Percentiles rank a stretch among this genome's conserved stretches.
These are phyloP conservation scores for Colletotrichum sidae DNA, from an alignment of 2,329 filamentous ascomycete species.

Conservation along the genomic window DNA sequence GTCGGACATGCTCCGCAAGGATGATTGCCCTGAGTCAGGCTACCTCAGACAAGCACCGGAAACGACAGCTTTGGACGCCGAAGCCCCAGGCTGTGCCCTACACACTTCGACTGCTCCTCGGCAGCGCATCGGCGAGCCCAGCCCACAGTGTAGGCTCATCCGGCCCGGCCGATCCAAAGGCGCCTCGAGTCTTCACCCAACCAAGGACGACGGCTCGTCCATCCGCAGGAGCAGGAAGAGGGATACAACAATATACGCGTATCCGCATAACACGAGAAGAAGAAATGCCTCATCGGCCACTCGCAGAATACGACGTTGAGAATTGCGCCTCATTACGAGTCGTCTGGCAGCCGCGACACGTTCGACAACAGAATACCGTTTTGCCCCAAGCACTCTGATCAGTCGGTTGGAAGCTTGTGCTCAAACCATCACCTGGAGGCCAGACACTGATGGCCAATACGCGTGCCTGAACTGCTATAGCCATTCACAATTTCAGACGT, in stretches of 20 bases:
- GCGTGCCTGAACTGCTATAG: constrained; percentile 14
- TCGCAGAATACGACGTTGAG: constrained; percentile 11
- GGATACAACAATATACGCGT: constrained; percentile 1
- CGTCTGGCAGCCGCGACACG: constrained; percentile 20
- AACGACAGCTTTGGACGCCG: constrained; percentile 2
- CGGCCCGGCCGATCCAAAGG: constrained; percentile 12
- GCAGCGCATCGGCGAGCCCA: constrained; percentile 5
- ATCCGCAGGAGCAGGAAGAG: constrained; percentile 6
- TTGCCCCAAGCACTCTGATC: not conserved
- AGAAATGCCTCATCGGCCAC: constrained; percentile 1
- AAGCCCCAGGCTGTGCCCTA: constrained; percentile 11
- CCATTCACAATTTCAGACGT: constrained; percentile 28
- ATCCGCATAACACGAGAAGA: constrained; percentile 19
- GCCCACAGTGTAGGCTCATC: constrained; percentile 11
- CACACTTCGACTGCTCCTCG: constrained; percentile 2
- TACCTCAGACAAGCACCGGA: constrained; percentile 3
- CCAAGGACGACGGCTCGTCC: constrained; percentile 11
- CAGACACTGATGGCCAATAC: constrained; percentile 13
- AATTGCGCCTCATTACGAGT: constrained; percentile 4
- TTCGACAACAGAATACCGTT: constrained; percentile 17
- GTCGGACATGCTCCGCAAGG: constrained; percentile 4
- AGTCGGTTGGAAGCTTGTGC: constrained; percentile 13
- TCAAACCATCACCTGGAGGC: not conserved
- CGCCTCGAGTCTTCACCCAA: constrained; percentile 6
- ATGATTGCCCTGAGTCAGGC: constrained; percentile 16